Percentiles rank a stretch among this genome's conserved stretches.
Conservation (phyloP, 306 rosid species). For the Prunus davidiana region DNA sequence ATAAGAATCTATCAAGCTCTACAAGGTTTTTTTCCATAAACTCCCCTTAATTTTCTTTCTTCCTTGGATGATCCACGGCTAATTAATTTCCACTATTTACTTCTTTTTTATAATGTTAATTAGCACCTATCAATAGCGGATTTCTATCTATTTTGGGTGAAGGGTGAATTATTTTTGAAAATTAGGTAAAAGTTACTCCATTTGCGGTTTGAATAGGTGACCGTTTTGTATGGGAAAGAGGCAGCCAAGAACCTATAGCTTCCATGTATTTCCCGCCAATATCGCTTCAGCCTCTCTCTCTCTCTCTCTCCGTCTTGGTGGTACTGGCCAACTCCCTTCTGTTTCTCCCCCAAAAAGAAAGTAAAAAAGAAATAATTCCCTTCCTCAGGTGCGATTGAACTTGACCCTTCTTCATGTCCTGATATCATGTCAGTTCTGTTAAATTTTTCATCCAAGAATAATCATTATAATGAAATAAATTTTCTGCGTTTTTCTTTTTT, state of each 20-base stretch:
- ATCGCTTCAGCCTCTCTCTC: background rate
- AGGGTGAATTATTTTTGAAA: background rate
- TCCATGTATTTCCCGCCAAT: constrained; percentile 3
- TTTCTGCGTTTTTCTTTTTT: background rate
- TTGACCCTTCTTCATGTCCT: background rate
- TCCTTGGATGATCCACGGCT: no score
- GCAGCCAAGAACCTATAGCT: background rate
- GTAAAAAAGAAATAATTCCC: background rate
- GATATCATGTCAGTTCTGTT: background rate
- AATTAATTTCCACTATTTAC: no score
- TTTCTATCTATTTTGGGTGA: background rate
- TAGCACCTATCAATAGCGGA: background rate
- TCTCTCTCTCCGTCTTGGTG: background rate
- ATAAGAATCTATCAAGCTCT: no score
- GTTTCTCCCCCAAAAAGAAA: background rate
- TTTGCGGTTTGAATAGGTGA: background rate
- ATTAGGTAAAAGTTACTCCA: background rate
- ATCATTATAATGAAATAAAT: background rate
- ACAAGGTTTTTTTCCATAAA: no score
- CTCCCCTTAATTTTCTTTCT: no score
- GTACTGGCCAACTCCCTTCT: background rate
- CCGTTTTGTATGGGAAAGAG: background rate
- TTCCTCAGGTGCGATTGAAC: background rate
- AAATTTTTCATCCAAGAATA: background rate
- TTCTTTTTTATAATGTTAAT: background rate